Base-by-base conservation (phyloP, 2,329 filamentous ascomycete genomes). In the Xylaria sp. region DNA sequence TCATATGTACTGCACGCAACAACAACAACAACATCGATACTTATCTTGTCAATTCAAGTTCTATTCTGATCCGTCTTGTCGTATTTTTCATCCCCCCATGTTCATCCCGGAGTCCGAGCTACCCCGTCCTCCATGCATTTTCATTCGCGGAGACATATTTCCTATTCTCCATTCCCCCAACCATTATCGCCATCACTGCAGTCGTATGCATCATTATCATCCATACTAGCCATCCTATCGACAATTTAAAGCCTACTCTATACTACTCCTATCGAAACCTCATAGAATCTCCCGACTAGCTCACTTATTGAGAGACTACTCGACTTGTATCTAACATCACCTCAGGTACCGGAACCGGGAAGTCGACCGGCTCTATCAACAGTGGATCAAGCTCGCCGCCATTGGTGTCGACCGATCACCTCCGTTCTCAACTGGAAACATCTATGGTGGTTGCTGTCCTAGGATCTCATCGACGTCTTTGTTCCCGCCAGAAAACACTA, bases 391-490 rank as follows among this genome's bases (percentile, higher is more conserved):
- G 25, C 44, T 21, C 25, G 3, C 16, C n/a, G 29, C 16, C 2
- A 2, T 37, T 35, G 32, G 37, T 27, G n/a, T 25, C 25, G 21
- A 16, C 29, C 27, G 53, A n/a, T 47, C 44, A 4, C 25, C 54
- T 53, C 27, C 32, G 10, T 25, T 9, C 27, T 59, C 23, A 16
- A 50, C 47, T 58, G 5, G 44, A 55, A 47, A 60, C 51, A 25
- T 21, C 29, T 35, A 42, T 42, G 40, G 51, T 16, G 59, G 44
- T 44, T 44, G 21, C 13, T 53, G 25, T 27, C 21, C 13, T 55
- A n/a, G 40, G 13, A 37, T 60, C 42, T 60, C 32, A 12, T 42
- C 63, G 5, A 40, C n/a, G 27, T 37, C 27, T 53, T 58, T 53
- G 27, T 23, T 59, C 29, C 35, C 21, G 27, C 4, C 35, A 18